Evolutionary conservation across 176 grass and related monocot species (phyloP).

Genomic region (Metroxylon sagu): DNA sequence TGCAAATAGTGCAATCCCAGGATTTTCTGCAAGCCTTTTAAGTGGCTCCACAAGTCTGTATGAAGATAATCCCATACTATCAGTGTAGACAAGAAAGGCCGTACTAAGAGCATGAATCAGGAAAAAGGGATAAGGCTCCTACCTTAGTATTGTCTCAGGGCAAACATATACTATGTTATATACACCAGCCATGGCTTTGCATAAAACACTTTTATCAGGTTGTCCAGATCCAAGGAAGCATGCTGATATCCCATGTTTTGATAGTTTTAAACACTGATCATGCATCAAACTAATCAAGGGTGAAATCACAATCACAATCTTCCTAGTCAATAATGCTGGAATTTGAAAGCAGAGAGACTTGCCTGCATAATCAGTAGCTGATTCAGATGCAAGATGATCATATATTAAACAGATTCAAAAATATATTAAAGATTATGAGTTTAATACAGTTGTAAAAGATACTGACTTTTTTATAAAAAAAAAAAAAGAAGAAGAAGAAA

Average conservation of each 20-base stretch:
- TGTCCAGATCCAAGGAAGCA: slow-evolving; percentile 98
- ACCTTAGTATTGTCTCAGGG: slow-evolving; percentile 92
- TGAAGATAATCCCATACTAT: slow-evolving; percentile 10
- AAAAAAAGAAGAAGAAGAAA: neutral
- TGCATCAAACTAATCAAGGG: slow-evolving; percentile 99
- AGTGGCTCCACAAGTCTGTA: slow-evolving; percentile 78
- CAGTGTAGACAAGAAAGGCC: no score
- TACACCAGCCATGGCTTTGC: slow-evolving; percentile 79
- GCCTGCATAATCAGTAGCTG: slow-evolving; percentile 35
- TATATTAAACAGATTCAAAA: slow-evolving; percentile 1
- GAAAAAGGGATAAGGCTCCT: neutral
- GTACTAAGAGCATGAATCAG: slow-evolving; percentile 6
- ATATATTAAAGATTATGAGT: neutral
- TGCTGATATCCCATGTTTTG: slow-evolving; percentile 74
- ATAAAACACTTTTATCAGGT: slow-evolving; percentile 65
- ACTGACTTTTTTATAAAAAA: neutral
- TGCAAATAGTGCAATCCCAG: slow-evolving; percentile 87
- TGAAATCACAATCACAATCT: slow-evolving; percentile 81
- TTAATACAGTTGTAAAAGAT: neutral
- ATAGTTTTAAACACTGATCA: slow-evolving; percentile 86
- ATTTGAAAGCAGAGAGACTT: slow-evolving; percentile 97
- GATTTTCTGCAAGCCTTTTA: slow-evolving; percentile 79
- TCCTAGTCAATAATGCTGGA: slow-evolving; percentile 68
- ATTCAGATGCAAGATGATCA: slow-evolving; percentile 18
- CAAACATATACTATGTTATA: slow-evolving; percentile 98